phyloP scores from a whole-genome alignment of 495 filamentous ascomycete genomes.

The Penicillium desertorum region DNA sequence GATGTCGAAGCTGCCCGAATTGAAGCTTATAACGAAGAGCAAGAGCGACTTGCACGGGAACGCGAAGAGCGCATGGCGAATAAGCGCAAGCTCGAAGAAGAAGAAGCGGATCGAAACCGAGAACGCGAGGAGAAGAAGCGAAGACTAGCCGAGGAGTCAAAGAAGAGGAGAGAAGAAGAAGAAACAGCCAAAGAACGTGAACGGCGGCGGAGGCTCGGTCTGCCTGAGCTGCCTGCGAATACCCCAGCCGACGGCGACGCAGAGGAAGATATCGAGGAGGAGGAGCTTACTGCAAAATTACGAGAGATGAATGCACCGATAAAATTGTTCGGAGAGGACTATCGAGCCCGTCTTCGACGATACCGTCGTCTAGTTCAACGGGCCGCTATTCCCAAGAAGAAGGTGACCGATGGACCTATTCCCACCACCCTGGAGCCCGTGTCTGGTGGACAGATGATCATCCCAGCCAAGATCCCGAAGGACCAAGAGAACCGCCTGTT shows the following conservation, averaged over 20 bases:
- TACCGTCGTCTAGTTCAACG: constrained; percentile 60
- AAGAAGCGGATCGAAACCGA: constrained; percentile 65
- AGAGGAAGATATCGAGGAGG: constrained; percentile 70
- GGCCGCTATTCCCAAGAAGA: constrained; percentile 44
- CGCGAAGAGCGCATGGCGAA: constrained; percentile 63
- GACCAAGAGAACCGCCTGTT: constrained; percentile 57
- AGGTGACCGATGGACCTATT: constrained; percentile 60
- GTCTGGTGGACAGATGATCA: constrained; percentile 82
- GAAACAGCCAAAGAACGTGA: constrained; percentile 57
- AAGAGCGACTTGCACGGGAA: constrained; percentile 64
- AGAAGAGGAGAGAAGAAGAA: constrained; percentile 64
- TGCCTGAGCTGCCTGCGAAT: constrained; percentile 66
- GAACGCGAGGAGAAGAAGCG: constrained; percentile 77
- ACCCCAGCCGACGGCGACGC: constrained; percentile 40
- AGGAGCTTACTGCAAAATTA: constrained; percentile 64
- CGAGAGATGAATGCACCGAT: constrained; percentile 71
- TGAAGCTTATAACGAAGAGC: constrained; percentile 77
- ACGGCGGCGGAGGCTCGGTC: constrained; percentile 57
- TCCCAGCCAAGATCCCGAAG: constrained; percentile 59
- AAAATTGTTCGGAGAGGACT: constrained; percentile 80
- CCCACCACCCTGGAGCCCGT: constrained; percentile 74
- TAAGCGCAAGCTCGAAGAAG: constrained; percentile 91
- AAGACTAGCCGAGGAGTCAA: constrained; percentile 76
- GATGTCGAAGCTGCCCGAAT: constrained; percentile 82
- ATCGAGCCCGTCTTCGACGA: constrained; percentile 63